Evolutionary conservation across 768 basidiomycete genomes (phyloP).

Genomic region (Pluteus cervinus): DNA sequence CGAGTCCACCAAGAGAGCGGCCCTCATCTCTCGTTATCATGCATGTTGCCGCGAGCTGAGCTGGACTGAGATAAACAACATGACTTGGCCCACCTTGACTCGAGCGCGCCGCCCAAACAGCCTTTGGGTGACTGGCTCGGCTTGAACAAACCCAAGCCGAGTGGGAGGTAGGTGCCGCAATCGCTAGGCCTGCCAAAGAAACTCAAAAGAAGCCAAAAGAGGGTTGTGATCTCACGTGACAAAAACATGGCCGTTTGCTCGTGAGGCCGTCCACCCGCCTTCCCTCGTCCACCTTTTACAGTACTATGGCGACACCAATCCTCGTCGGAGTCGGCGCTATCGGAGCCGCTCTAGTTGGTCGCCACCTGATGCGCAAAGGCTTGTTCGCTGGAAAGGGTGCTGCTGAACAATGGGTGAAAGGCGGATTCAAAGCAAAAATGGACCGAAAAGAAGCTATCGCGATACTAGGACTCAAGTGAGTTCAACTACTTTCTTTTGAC

Average conservation of each 20-base stretch:
- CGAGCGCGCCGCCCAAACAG: too few species aligned
- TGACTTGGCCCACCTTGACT: too few species aligned
- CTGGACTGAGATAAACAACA: too few species aligned
- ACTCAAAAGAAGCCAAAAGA: too few species aligned
- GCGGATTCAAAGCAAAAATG: slow-evolving; percentile 96
- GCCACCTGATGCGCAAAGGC: slow-evolving; percentile 63
- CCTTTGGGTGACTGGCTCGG: too few species aligned
- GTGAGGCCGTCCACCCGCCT: background rate
- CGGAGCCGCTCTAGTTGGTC: slow-evolving; percentile 68
- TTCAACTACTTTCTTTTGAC: slow-evolving; percentile 12
- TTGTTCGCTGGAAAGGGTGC: slow-evolving; percentile 51
- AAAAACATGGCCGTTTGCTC: background rate
- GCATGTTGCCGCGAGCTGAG: too few species aligned
- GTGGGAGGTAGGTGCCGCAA: too few species aligned
- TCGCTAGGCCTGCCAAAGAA: too few species aligned
- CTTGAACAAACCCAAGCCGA: too few species aligned
- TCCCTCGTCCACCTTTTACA: slow-evolving; percentile 1
- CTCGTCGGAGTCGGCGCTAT: slow-evolving; percentile 74
- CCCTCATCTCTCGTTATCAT: too few species aligned
- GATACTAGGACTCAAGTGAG: slow-evolving; percentile 89
- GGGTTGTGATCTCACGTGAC: too few species aligned
- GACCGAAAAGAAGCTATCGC: slow-evolving; percentile 89
- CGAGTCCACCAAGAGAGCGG: too few species aligned
- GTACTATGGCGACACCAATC: slow-evolving; percentile 70
- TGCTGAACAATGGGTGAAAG: slow-evolving; percentile 84